These are phyloP conservation scores for Ormosia emarginata DNA, from an alignment of 306 rosid genomes.

Conservation along the genomic window DNA sequence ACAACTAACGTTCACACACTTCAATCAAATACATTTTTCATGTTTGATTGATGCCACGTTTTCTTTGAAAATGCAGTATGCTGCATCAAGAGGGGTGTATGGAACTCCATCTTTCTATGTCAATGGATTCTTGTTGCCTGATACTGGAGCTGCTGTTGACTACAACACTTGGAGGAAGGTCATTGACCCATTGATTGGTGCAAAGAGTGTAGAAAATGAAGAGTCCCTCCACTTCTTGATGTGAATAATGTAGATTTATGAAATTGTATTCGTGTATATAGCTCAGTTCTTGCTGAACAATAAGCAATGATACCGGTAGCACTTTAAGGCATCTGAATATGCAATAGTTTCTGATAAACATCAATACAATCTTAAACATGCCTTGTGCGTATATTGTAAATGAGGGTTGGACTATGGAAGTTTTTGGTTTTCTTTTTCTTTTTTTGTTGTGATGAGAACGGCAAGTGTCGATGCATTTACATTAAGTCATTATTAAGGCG, in stretches of 20 bases:
- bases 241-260: slow-evolving; percentile 16
- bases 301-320: too few species aligned
- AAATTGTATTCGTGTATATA: too few species aligned
- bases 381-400: too few species aligned
- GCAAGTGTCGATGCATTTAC: too few species aligned
- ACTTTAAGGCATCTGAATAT: too few species aligned
- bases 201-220: slow-evolving; percentile 1
- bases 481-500: too few species aligned
- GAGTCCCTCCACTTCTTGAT: slow-evolving; percentile 43
- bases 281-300: too few species aligned
- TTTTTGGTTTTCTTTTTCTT: too few species aligned
- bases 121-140: slow-evolving; percentile 83
- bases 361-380: too few species aligned
- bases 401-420: too few species aligned
- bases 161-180: slow-evolving; percentile 58
- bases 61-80: slow-evolving; percentile 56
- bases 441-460: too few species aligned
- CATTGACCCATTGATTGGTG: slow-evolving; percentile 60
- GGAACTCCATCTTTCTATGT: slow-evolving; percentile 86
- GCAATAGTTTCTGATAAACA: too few species aligned
- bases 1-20: background rate
- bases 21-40: background rate
- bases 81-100: slow-evolving; percentile 74
- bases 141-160: slow-evolving; percentile 38
- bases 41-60: background rate